phyloP scores from a whole-genome alignment of 345 rosid genomes.

The Chamaenerion angustifolium region DNA sequence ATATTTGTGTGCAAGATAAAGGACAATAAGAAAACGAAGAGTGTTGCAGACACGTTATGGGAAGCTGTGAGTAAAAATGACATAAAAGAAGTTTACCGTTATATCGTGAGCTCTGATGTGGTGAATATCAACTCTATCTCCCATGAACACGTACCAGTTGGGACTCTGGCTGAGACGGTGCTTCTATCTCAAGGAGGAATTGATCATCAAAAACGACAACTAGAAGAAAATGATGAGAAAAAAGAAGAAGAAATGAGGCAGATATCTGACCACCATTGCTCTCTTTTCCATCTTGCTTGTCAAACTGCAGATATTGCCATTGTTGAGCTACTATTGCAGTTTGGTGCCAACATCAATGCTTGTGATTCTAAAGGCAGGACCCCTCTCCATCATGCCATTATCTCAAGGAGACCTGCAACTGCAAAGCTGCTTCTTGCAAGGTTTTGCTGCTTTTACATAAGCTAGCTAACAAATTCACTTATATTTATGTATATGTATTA shows the following conservation, averaged over 20 bases:
- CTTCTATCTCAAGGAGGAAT: conserved; percentile 58
- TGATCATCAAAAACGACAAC: not conserved
- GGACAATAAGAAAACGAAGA: conserved; percentile 28
- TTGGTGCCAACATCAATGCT: conserved; percentile 73
- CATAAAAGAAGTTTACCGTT: conserved; percentile 78
- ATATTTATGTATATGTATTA: not conserved
- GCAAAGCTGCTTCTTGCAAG: conserved; percentile 81
- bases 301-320: conserved; percentile 87
- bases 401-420: conserved; percentile 36
- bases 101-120: conserved; percentile 47
- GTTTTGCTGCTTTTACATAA: conserved; percentile 14
- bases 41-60: conserved; percentile 63
- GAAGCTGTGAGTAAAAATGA: conserved; percentile 86
- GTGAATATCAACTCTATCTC: conserved; percentile 47
- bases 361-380: conserved; percentile 63
- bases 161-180: conserved; percentile 19
- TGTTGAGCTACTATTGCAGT: conserved; percentile 89
- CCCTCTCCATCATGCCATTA: conserved; percentile 66
- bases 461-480: not conserved
- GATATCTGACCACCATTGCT: conserved; percentile 13
- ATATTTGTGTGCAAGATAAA: conserved; percentile 62
- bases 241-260: not conserved
- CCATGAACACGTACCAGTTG: conserved; percentile 42
- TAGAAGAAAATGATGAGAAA: not conserved
- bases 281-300: conserved; percentile 92